Conservation (phyloP, 164 flowering plant genomes). For the Aristolochia contorta region DNA sequence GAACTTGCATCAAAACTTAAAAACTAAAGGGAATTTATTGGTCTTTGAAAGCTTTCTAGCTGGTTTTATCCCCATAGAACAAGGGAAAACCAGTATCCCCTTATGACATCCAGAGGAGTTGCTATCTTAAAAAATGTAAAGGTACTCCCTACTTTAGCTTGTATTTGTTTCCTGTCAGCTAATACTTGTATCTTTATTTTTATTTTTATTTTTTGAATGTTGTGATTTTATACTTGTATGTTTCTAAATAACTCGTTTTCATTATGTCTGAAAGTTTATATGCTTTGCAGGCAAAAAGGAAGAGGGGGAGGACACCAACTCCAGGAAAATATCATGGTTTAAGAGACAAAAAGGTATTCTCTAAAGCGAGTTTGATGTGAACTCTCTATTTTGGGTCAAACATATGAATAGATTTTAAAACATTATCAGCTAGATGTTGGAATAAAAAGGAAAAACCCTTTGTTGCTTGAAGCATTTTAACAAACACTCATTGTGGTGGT, state of each 20-base stretch:
- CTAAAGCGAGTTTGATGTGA: background rate
- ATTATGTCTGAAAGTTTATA: slow-evolving; percentile 6
- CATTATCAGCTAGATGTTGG: background rate
- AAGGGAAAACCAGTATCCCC: background rate
- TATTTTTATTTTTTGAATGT: too few species aligned
- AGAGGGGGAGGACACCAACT: slow-evolving; percentile 60
- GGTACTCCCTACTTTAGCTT: background rate
- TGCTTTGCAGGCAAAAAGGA: slow-evolving; percentile 47
- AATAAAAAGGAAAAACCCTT: background rate
- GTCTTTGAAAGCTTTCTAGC: background rate
- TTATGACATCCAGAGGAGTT: background rate
- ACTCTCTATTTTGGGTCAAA: background rate
- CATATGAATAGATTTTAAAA: background rate
- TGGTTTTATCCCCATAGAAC: background rate
- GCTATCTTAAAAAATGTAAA: background rate
- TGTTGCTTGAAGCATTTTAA: background rate
- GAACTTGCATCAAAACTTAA: background rate
- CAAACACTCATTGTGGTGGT: background rate
- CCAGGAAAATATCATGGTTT: slow-evolving; percentile 50
- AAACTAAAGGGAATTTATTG: background rate
- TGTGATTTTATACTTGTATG: too few species aligned
- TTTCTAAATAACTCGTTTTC: background rate
- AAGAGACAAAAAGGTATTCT: slow-evolving; percentile 32
- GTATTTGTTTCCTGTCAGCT: background rate
- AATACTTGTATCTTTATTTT: too few species aligned